These are phyloP conservation scores for Zopfochytrium polystomum DNA, from an alignment of 371 early-diverging fungal species.

Conservation along the genomic window DNA sequence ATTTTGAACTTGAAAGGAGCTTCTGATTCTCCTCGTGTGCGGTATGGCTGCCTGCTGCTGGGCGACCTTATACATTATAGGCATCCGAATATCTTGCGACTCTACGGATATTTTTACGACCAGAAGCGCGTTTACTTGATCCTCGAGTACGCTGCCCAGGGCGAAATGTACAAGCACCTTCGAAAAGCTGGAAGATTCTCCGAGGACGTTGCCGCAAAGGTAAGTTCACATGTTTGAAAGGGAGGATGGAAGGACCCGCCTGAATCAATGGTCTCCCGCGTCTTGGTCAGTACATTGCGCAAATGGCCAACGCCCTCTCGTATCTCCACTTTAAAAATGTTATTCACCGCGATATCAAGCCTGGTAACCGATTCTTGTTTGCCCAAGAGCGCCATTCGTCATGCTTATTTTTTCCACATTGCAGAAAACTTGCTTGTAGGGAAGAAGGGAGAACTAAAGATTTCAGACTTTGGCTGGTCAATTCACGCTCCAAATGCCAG, in stretches of 20 bases:
- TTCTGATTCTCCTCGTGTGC: not conserved
- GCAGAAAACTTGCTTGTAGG: constrained; percentile 96
- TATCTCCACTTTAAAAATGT: constrained; percentile 94
- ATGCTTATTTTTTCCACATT: constrained; percentile 51
- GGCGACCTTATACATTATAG: constrained; percentile 37
- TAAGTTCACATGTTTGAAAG: constrained; percentile 28
- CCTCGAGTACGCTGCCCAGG: constrained; percentile 93
- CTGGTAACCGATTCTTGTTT: constrained; percentile 35
- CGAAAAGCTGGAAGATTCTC: constrained; percentile 63
- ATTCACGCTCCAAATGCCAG: constrained; percentile 87
- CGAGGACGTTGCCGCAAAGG: constrained; percentile 76
- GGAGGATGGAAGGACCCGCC: not conserved
- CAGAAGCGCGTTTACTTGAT: constrained; percentile 87
- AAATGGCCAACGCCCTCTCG: constrained; percentile 81
- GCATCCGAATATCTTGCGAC: constrained; percentile 89
- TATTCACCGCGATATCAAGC: constrained; percentile 85
- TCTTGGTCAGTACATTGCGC: constrained; percentile 73
- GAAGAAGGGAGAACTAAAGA: constrained; percentile 80
- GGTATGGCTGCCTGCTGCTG: not conserved
- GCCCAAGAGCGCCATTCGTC: not conserved
- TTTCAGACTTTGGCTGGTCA: constrained; percentile 99
- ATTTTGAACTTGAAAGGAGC: not conserved
- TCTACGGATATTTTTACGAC: constrained; percentile 98
- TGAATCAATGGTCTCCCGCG: not conserved
- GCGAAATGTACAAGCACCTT: constrained; percentile 88